phyloP scores from a whole-genome alignment of 1,284 basidiomycete genomes.

The Vanrija humicola region DNA sequence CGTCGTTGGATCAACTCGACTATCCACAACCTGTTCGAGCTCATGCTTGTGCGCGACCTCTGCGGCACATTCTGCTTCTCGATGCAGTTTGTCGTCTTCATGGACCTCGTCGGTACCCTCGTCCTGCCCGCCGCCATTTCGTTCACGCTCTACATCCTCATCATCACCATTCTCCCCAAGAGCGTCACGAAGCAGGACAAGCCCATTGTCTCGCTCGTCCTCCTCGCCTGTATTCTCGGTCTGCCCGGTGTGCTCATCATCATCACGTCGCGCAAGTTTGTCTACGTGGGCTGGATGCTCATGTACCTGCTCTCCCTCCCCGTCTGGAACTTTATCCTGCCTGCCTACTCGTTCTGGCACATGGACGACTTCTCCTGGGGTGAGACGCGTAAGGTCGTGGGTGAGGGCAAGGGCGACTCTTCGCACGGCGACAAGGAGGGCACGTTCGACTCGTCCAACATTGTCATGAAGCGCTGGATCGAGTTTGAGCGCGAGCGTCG shows the following conservation, averaged over 20 bases:
- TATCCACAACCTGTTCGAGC: conserved; percentile 92
- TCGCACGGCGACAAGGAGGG: conserved; percentile 87
- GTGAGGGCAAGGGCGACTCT: conserved; percentile 60
- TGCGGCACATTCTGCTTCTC: conserved; percentile 96
- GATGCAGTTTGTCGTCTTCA: conserved; percentile 96
- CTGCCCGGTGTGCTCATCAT: conserved; percentile 92
- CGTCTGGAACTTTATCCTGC: conserved; percentile 92
- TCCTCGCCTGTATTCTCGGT: conserved; percentile 90
- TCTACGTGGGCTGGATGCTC: conserved; percentile 96
- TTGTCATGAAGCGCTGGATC: conserved; percentile 98
- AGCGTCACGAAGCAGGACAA: conserved; percentile 58
- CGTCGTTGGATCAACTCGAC: conserved; percentile 99
- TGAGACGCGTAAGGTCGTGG: conserved; percentile 81
- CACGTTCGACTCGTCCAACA: conserved; percentile 91
- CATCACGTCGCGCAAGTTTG: conserved; percentile 86
- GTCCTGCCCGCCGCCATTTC: conserved; percentile 96
- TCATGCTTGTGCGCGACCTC: conserved; percentile 88
- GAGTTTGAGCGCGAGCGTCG: conserved; percentile 96
- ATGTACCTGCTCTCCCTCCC: conserved; percentile 89
- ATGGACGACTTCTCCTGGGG: conserved; percentile 99
- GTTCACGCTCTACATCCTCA: conserved; percentile 89
- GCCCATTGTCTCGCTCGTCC: conserved; percentile 89
- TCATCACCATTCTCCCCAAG: conserved; percentile 71
- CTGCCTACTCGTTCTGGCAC: conserved; percentile 96
- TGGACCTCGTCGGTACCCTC: conserved; percentile 94